Percentiles rank a stretch among this genome's conserved stretches.
Conservation (phyloP, 1,284 basidiomycete species). For the Ceratobasidium sp. region DNA sequence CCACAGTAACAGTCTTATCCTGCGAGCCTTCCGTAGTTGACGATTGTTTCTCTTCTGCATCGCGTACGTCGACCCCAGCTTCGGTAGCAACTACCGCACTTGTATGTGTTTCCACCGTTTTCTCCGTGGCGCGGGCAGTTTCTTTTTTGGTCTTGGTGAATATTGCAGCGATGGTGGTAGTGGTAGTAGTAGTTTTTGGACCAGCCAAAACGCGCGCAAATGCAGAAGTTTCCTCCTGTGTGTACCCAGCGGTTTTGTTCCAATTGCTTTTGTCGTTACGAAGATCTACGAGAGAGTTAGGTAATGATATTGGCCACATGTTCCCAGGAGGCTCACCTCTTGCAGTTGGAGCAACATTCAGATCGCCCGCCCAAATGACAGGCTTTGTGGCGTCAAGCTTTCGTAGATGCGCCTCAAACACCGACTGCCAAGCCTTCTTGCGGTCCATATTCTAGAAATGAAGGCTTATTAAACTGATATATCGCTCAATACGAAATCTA, state of each 20-base stretch:
- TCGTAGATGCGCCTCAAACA: slow-evolving; percentile 80
- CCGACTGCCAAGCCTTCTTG: slow-evolving; percentile 81
- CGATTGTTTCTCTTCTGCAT: not conserved
- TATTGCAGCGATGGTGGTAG: not conserved
- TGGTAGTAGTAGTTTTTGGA: slow-evolving; percentile 28
- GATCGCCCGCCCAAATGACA: slow-evolving; percentile 90
- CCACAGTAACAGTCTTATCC: not conserved
- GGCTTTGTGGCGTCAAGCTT: slow-evolving; percentile 82
- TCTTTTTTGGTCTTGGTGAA: not conserved
- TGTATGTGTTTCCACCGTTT: slow-evolving; percentile 50
- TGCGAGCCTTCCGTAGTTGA: too few relatives aligned
- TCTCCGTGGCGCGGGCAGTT: slow-evolving; percentile 4
- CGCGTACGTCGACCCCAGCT: not conserved
- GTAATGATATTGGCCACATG: not conserved
- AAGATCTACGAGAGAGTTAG: slow-evolving; percentile 64
- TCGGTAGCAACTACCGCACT: not conserved
- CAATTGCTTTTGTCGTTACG: slow-evolving; percentile 76
- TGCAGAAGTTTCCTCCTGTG: slow-evolving; percentile 72
- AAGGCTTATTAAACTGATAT: not conserved
- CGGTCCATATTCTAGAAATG: slow-evolving; percentile 73
- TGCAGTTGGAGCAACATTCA: slow-evolving; percentile 87
- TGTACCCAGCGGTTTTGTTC: slow-evolving; percentile 86
- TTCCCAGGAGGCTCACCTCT: slow-evolving; percentile 62
- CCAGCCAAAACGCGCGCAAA: slow-evolving; percentile 56
- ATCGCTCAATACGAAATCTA: not conserved